Evolutionary conservation across 176 grass and related monocot species (phyloP).

Genomic region (Hordeum marinum): DNA sequence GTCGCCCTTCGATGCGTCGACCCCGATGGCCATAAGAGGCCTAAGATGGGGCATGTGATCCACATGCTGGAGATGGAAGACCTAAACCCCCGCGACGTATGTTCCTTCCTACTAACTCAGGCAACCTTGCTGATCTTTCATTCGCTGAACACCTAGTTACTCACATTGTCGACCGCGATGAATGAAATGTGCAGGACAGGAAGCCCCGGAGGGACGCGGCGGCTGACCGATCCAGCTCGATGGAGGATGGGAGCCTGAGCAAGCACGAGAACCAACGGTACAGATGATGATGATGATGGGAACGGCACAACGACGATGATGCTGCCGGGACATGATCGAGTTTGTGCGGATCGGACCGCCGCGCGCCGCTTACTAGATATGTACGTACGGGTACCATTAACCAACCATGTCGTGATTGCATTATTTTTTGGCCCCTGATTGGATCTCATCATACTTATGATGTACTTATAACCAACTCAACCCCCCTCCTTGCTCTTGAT

Average conservation of each 20-base stretch:
- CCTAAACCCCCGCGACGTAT: slow-evolving; percentile 57
- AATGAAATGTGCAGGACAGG: slow-evolving; percentile 45
- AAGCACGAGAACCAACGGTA: slow-evolving; percentile 56
- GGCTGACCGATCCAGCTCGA: slow-evolving; percentile 39
- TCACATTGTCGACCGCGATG: neutral
- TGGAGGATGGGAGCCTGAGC: slow-evolving; percentile 56
- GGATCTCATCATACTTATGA: slow-evolving; percentile 13
- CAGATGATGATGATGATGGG: slow-evolving; percentile 40
- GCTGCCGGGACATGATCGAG: neutral
- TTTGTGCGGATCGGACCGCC: slow-evolving; percentile 29
- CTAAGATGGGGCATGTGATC: slow-evolving; percentile 96
- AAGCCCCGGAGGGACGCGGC: slow-evolving; percentile 41
- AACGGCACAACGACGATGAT: neutral
- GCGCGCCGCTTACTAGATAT: slow-evolving; percentile 15
- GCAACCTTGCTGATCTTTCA: neutral
- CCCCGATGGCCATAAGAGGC: slow-evolving; percentile 81
- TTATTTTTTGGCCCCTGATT: slow-evolving; percentile 24
- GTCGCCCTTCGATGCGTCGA: slow-evolving; percentile 85
- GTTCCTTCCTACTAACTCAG: neutral
- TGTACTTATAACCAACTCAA: neutral
- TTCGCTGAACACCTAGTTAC: neutral
- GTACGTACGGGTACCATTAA: slow-evolving; percentile 29
- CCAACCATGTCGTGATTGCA: slow-evolving; percentile 17
- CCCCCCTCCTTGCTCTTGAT: slow-evolving; percentile 36
- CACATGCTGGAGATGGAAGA: slow-evolving; percentile 99